Evolutionary conservation across 257 asterid species (phyloP), one percentile per base, ranked within the genome.

Genomic region (Salvia miltiorrhiza): DNA sequence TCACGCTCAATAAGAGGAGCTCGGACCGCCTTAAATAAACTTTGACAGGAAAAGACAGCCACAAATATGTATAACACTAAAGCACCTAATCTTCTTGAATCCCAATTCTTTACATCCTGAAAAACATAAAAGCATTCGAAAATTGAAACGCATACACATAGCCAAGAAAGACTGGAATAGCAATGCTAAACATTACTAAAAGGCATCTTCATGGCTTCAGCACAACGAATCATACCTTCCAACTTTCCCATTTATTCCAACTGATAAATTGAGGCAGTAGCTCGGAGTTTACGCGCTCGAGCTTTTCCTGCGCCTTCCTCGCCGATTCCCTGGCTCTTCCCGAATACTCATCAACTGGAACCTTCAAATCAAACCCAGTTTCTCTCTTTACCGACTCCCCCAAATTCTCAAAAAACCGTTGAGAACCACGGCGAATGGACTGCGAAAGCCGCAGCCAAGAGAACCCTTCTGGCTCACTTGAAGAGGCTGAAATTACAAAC

Each of bases 21-120:
- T 75, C 90, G 90, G 73, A 87, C 59, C 2, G 86, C 88, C 85
- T 73, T 83, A 69, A 81, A 87, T 16, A 82, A 64, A 73, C 87
- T 80, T 76, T 64, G 89, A 80, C 83, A 81, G 56, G 99, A 91
- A 47, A 86, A 58, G 14, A 85, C 55, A 28, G 79, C 52, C 23
- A 81, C 79, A 69, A 85, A 67, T 68, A 81, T 56, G 79, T 94
- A 94, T 4, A 94, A 68, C 10, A 87, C 77, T 68, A 89, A 83
- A 54, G 79, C 93, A 61, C 88, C 91, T 75, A 86, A 71, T 73
- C 99, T 82, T 78, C 81, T 89, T 17, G 83, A 82, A 48, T 91
- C 96, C 99, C 97, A 94, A 30, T 71, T 85, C 90, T 85, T 87
- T 33, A 83, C 16, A 71, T 94, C 97, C 99, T 94, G 89, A 60